Base-by-base conservation (phyloP, 371 early-diverging fungal genomes). In the Phascolomyces articulosus region DNA sequence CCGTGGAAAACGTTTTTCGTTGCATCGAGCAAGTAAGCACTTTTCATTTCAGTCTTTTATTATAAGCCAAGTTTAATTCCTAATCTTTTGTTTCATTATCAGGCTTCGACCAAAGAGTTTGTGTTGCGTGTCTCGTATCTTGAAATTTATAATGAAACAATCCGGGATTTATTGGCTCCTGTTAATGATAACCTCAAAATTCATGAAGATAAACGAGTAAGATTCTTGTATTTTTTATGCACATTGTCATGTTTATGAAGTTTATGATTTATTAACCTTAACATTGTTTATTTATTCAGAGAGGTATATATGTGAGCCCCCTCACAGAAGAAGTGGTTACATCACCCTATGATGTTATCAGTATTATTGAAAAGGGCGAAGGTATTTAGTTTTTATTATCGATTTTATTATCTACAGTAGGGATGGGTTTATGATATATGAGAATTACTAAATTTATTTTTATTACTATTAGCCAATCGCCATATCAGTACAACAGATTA, bases 111-210 rank as follows among this genome's bases (percentile, higher is more conserved):
- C 44, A 87, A 91, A 27, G 95, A 95, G 72, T 96, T 91, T 66
- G 76, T 96, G 23, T 66, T 97, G 31, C 89, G 95, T 54, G 97
- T 98, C 15, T 95, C 97, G 2, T 99, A 95, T 77, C 65, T 97
- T 34, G 99, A 99, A 74, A 96, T 99, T 55, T 99, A 99, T 80
- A 99, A 99, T 77, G 99, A 99, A 74, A 85, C 89, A 0, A 84
- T 99, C 28, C 87, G 91, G 60, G 98, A 99, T 71, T 75, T 99
- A 64, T 72, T 98, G 8, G 74, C 89, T 23, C 95, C 96, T 0
- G 84, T 88, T 16, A 88, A 88, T 40, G 82, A 80, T 47, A 92
- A 96, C 57, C 70, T 96, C 18, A 84, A 88, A 65, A 95, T 96
- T 49, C 91, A 90, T 59, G 95, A 95, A 62, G 90, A 92, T 66